These are phyloP conservation scores for Trichosporon coremiiforme DNA, from an alignment of 1,284 basidiomycete genomes.

Conservation along the genomic window DNA sequence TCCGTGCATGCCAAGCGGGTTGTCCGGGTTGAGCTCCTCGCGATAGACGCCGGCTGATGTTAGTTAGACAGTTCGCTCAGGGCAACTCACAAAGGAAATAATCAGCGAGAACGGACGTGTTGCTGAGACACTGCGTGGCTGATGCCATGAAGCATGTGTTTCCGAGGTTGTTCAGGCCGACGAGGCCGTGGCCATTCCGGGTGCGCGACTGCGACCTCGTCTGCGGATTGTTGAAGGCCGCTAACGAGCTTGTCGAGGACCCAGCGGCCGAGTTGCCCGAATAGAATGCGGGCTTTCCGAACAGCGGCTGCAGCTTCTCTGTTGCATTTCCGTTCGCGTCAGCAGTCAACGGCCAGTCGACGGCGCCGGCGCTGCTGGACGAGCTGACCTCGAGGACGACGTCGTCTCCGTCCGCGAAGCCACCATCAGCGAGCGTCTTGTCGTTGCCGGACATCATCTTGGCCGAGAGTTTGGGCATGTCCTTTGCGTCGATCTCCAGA, in stretches of 20 bases:
- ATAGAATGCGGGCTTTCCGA: conserved; percentile 50
- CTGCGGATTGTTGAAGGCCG: conserved; percentile 23
- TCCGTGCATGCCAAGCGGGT: conserved; percentile 95
- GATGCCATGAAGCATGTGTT: conserved; percentile 98
- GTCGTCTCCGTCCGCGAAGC: conserved; percentile 42
- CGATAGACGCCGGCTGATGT: conserved; percentile 73
- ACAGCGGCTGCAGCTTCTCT: conserved; percentile 46
- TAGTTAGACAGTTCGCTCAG: not conserved
- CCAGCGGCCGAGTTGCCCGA: conserved; percentile 56
- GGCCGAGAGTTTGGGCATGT: conserved; percentile 34
- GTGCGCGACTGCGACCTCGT: conserved; percentile 43
- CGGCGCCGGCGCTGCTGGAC: conserved; percentile 22
- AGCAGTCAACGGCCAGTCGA: conserved; percentile 32
- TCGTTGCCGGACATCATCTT: conserved; percentile 27
- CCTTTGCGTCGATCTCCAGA: conserved; percentile 25
- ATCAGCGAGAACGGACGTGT: conserved; percentile 83
- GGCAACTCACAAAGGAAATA: conserved; percentile 81
- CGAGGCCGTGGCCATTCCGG: conserved; percentile 63
- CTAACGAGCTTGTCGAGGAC: conserved; percentile 39
- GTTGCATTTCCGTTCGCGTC: conserved; percentile 42
- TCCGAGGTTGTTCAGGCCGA: conserved; percentile 84
- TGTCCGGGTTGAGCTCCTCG: conserved; percentile 87
- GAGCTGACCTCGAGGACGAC: conserved; percentile 49
- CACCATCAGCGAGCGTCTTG: conserved; percentile 33
- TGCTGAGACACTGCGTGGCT: conserved; percentile 91